Conservation (phyloP, 177 flowering plant genomes). For the Vitis hybrid region DNA sequence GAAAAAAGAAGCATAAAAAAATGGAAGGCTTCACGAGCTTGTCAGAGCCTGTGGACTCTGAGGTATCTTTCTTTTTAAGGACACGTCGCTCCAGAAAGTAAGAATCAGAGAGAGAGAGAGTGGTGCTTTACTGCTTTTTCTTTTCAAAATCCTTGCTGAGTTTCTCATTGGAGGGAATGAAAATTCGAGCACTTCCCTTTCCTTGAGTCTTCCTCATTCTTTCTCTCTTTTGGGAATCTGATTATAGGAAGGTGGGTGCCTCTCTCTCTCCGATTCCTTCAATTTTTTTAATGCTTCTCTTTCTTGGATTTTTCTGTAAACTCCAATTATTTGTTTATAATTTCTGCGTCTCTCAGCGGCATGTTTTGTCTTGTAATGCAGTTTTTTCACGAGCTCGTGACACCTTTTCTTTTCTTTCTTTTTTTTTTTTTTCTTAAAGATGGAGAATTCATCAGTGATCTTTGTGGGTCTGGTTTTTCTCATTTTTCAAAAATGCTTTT, state of each 20-base stretch:
- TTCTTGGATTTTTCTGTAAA: neutral
- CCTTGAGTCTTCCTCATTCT: neutral
- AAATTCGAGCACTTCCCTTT: constrained; percentile 5
- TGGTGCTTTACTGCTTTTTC: neutral
- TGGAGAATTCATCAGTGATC: neutral
- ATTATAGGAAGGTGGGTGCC: constrained; percentile 1
- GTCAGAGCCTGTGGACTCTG: constrained; percentile 44
- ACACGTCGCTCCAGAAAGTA: constrained; percentile 36
- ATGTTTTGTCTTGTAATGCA: constrained; percentile 36
- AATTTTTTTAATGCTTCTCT: neutral
- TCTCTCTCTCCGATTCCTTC: neutral
- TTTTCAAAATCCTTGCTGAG: constrained; percentile 9
- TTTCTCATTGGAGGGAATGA: constrained; percentile 19
- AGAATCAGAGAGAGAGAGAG: constrained; percentile 5
- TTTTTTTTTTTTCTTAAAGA: constrained; percentile 3
- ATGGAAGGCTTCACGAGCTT: constrained; percentile 43
- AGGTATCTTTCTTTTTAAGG: constrained; percentile 40
- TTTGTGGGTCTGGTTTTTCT: neutral
- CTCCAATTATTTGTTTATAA: neutral
- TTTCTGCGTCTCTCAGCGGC: constrained; percentile 18
- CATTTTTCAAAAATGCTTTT: neutral
- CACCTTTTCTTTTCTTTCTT: constrained; percentile 6
- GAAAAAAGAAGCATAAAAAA: constrained; percentile 6
- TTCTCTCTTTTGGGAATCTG: constrained; percentile 8
- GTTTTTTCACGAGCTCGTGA: constrained; percentile 22